A percentile compares a stretch with the other conserved stretches of the same genome.
phyloP scores from a whole-genome alignment of 2,329 filamentous ascomycete genomes.

The Ceratocystis variospora region DNA sequence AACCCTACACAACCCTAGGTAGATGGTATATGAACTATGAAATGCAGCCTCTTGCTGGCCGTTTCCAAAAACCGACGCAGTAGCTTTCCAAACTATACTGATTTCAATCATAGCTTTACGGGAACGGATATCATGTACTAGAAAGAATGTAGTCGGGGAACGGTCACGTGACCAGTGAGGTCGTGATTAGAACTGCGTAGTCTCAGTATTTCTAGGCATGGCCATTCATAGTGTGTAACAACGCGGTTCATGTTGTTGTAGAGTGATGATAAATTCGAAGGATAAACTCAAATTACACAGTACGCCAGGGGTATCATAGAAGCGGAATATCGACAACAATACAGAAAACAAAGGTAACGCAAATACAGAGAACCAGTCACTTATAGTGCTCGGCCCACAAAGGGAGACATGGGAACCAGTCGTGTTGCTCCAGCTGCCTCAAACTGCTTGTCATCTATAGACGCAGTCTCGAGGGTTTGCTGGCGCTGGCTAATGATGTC shows the following conservation, averaged over 20 bases:
- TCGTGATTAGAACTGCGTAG: no score
- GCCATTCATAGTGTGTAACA: background rate
- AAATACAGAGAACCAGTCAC: background rate
- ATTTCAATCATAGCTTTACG: no score
- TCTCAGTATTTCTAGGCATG: no score
- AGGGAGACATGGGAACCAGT: background rate
- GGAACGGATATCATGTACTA: no score
- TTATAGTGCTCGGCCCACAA: conserved; percentile 14
- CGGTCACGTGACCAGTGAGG: no score
- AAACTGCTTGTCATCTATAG: background rate
- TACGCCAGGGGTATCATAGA: background rate
- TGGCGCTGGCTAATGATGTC: conserved; percentile 1
- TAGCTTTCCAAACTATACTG: no score
- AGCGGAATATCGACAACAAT: background rate
- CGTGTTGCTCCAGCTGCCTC: background rate
- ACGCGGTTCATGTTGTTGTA: background rate
- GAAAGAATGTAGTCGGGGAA: no score
- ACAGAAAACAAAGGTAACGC: background rate
- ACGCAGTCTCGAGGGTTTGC: background rate
- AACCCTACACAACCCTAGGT: background rate
- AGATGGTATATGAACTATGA: no score
- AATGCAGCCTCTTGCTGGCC: no score
- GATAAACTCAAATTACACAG: background rate
- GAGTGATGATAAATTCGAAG: background rate
- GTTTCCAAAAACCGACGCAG: no score